Percentiles rank a stretch among this genome's conserved stretches.
These are phyloP conservation scores for Agaricales sp. DNA, from an alignment of 1,284 basidiomycete species.

Conservation along the genomic window DNA sequence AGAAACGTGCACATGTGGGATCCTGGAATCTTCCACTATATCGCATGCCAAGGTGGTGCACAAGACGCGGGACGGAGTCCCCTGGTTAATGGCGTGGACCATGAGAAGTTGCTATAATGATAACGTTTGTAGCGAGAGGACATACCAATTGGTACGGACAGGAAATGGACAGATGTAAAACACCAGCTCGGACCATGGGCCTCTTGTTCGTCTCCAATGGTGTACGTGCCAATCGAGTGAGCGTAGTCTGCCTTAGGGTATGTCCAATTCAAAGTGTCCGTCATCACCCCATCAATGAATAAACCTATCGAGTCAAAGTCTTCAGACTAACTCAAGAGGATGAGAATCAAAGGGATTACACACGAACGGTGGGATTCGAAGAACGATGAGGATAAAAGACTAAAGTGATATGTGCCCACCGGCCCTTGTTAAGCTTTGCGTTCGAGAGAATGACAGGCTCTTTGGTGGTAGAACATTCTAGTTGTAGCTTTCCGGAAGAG, in stretches of 20 bases:
- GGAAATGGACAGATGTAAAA: slow-evolving; percentile 53
- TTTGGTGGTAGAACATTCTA: slow-evolving; percentile 31
- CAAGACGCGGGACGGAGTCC: slow-evolving; percentile 56
- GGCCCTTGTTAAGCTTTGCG: slow-evolving; percentile 33
- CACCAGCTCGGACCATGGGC: slow-evolving; percentile 51
- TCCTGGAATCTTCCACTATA: slow-evolving; percentile 66
- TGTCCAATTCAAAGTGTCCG: slow-evolving; percentile 46
- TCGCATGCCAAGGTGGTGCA: slow-evolving; percentile 68
- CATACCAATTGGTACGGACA: slow-evolving; percentile 50
- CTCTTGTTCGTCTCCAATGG: slow-evolving; percentile 39
- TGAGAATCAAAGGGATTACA: slow-evolving; percentile 17
- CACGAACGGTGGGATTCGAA: slow-evolving; percentile 52
- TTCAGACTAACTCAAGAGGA: neutral
- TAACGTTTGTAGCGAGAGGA: slow-evolving; percentile 4
- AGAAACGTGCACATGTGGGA: slow-evolving; percentile 49
- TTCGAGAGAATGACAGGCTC: slow-evolving; percentile 33
- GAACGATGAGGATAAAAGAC: slow-evolving; percentile 50
- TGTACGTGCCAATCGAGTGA: slow-evolving; percentile 29
- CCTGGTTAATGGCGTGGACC: too few relatives aligned
- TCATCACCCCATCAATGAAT: slow-evolving; percentile 60
- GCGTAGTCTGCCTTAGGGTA: slow-evolving; percentile 45
- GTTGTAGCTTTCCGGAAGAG: slow-evolving; percentile 44
- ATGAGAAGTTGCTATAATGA: too few relatives aligned
- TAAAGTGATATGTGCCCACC: slow-evolving; percentile 62
- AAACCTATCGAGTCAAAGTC: slow-evolving; percentile 34